phyloP scores from a whole-genome alignment of 768 basidiomycete species.

The Galerina marginata region DNA sequence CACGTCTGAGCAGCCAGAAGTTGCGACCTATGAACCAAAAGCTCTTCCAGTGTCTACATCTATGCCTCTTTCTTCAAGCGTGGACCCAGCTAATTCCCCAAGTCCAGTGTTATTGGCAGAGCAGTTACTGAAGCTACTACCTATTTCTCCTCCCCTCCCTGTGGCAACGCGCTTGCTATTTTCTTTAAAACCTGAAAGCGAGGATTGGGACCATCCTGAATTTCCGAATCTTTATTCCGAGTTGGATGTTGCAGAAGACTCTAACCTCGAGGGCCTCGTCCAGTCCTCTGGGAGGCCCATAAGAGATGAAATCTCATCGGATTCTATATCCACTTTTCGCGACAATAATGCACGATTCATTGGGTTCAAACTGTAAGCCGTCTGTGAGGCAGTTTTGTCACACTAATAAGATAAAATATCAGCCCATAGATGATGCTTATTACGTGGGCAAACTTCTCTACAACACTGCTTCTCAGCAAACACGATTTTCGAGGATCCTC shows the following conservation, averaged over 20 bases:
- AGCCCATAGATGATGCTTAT: constrained; percentile 64
- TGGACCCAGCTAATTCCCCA: constrained; percentile 64
- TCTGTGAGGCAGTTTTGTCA: neutral
- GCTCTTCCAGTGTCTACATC: constrained; percentile 40
- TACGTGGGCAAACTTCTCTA: constrained; percentile 66
- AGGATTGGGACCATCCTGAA: constrained; percentile 80
- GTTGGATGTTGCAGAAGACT: constrained; percentile 51
- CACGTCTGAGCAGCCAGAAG: constrained; percentile 43
- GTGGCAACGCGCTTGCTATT: constrained; percentile 77
- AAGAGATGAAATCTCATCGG: constrained; percentile 56
- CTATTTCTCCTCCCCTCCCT: constrained; percentile 64
- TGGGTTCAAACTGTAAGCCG: constrained; percentile 62
- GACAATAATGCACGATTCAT: constrained; percentile 54
- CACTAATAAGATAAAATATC: neutral
- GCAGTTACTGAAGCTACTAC: constrained; percentile 64
- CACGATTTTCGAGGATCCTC: constrained; percentile 55
- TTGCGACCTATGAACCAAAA: constrained; percentile 46
- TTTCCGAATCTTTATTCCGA: constrained; percentile 77
- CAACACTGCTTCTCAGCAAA: constrained; percentile 70
- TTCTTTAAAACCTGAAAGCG: constrained; percentile 75
- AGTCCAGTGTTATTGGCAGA: constrained; percentile 70
- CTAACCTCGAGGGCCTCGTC: constrained; percentile 64
- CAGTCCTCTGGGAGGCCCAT: constrained; percentile 62
- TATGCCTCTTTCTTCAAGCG: constrained; percentile 48
- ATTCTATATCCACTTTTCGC: constrained; percentile 61